Percentiles rank a stretch among this genome's conserved stretches.
These are phyloP conservation scores for Nicotiana rustica DNA, from an alignment of 305 asterid genomes.

Conservation along the genomic window DNA sequence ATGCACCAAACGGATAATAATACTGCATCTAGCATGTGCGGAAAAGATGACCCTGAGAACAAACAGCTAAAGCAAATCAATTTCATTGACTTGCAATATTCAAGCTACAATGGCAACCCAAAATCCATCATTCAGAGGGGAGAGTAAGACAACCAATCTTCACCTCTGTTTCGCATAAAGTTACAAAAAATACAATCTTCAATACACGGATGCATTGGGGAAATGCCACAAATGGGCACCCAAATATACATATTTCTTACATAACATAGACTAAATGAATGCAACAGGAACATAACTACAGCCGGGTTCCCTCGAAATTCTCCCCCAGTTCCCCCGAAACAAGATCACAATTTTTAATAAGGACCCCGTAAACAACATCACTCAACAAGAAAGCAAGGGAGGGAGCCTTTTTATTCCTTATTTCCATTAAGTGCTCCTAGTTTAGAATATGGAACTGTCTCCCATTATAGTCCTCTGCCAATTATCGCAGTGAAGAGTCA, in stretches of 20 bases:
- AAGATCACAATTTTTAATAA: background rate
- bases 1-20: background rate
- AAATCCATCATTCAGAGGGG: background rate
- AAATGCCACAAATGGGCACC: background rate
- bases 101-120: slow-evolving; percentile 8
- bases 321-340: background rate
- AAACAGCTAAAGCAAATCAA: background rate
- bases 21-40: background rate
- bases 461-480: background rate
- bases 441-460: background rate
- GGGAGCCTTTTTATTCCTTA: background rate
- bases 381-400: no score
- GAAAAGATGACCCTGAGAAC: background rate
- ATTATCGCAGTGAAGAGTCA: background rate
- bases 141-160: slow-evolving; percentile 12
- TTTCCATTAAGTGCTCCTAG: slow-evolving; percentile 1
- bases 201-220: background rate
- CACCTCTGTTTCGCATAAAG: background rate
- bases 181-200: background rate
- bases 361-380: background rate
- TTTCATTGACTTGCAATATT: slow-evolving; percentile 15
- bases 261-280: background rate
- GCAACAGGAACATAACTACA: background rate
- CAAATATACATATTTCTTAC: slow-evolving; percentile 3
- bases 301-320: background rate